Percentiles rank a stretch among this genome's conserved stretches.
Conservation (phyloP, 345 rosid species). For the Corchorus capsularis region DNA sequence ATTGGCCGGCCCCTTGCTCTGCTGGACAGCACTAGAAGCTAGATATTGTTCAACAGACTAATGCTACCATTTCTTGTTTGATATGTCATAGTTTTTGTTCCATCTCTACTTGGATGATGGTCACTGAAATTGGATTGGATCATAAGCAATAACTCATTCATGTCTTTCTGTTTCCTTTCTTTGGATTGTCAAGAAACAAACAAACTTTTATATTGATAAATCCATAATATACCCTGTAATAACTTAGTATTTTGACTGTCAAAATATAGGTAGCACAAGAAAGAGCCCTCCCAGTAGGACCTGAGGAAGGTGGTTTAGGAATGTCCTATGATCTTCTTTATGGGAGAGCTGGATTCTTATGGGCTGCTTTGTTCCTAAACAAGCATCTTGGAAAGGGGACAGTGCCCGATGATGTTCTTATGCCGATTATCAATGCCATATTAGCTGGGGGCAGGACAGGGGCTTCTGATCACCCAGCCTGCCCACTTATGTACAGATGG, state of each 20-base stretch:
- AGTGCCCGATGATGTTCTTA: constrained; percentile 48
- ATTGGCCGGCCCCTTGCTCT: background rate
- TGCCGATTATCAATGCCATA: constrained; percentile 74
- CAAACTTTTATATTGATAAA: background rate
- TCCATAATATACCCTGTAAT: background rate
- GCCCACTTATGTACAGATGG: constrained; percentile 92
- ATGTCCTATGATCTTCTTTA: constrained; percentile 93
- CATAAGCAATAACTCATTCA: background rate
- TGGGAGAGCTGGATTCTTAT: constrained; percentile 93
- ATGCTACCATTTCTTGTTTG: background rate
- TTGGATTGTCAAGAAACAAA: background rate
- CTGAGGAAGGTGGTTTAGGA: constrained; percentile 93
- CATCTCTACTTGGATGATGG: background rate
- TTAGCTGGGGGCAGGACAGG: constrained; percentile 90
- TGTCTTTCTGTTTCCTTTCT: background rate
- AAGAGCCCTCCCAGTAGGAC: constrained; percentile 83
- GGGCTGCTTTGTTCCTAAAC: constrained; percentile 82
- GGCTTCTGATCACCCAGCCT: constrained; percentile 62
- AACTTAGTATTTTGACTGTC: background rate
- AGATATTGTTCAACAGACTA: background rate
- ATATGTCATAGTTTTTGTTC: background rate
- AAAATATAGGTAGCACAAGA: constrained; percentile 67
- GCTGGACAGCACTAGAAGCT: background rate
- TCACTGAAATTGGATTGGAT: background rate
- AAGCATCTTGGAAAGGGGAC: constrained; percentile 63